Conservation (phyloP, 202 grass and related monocot genomes). For the Musa balbisiana region DNA sequence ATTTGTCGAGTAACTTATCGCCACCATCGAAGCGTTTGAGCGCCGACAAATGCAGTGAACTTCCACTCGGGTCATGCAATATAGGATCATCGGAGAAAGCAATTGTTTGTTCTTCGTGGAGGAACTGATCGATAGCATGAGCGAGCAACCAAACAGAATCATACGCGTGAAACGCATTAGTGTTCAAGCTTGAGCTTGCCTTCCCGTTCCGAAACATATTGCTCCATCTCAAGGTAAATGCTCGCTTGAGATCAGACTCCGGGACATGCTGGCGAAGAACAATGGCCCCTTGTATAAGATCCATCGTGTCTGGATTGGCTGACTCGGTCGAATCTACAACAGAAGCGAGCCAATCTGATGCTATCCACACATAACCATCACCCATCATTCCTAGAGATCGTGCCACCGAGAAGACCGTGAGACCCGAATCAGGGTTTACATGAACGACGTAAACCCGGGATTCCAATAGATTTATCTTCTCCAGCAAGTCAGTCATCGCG, state of each 20-base stretch:
- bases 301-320: conserved; percentile 32
- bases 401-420: conserved; percentile 52
- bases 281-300: conserved; percentile 67
- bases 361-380: conserved; percentile 84
- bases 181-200: conserved; percentile 31
- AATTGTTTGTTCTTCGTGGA: conserved; percentile 46
- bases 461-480: conserved; percentile 65
- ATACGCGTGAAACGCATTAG: conserved; percentile 66
- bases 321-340: conserved; percentile 47
- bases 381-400: conserved; percentile 76
- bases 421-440: conserved; percentile 77
- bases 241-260: conserved; percentile 39
- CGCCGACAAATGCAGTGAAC: conserved; percentile 52
- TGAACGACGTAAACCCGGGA: conserved; percentile 75
- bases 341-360: conserved; percentile 80
- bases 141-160: conserved; percentile 88
- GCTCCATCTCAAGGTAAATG: conserved; percentile 45
- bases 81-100: conserved; percentile 60
- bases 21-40: conserved; percentile 54
- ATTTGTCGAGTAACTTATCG: conserved; percentile 52
- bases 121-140: conserved; percentile 58
- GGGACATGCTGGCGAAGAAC: conserved; percentile 60
- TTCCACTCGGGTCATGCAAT: conserved; percentile 40
- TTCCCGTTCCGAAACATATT: conserved; percentile 28
- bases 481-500: conserved; percentile 39